These are phyloP conservation scores for Rubroboletus satanas DNA, from an alignment of 768 basidiomycete species.

Conservation along the genomic window DNA sequence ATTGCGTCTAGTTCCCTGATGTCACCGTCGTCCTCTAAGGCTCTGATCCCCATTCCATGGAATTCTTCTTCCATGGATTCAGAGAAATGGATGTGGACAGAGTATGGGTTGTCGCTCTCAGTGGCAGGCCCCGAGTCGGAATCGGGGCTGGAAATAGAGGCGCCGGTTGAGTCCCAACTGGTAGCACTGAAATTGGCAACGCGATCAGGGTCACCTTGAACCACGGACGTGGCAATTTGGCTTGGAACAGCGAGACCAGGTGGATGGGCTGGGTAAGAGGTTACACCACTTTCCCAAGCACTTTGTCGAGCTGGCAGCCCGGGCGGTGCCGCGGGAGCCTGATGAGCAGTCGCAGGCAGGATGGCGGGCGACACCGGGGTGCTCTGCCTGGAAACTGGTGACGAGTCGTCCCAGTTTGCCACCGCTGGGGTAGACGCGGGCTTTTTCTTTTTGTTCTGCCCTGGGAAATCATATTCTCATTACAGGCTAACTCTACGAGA, in stretches of 20 bases:
- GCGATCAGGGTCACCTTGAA: constrained; percentile 4
- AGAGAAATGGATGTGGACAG: constrained; percentile 20
- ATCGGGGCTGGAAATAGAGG: constrained; percentile 27
- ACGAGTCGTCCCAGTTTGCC: constrained; percentile 22
- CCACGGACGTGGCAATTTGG: neutral
- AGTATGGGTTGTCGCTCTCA: constrained; percentile 24
- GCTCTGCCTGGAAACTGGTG: constrained; percentile 10
- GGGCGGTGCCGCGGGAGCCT: constrained; percentile 4
- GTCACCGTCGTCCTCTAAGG: constrained; percentile 7
- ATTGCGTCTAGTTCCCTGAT: constrained; percentile 23
- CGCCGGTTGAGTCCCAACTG: constrained; percentile 24
- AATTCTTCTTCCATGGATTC: constrained; percentile 30
- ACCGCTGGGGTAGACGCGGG: neutral
- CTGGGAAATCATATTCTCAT: constrained; percentile 5
- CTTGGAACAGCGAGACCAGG: constrained; percentile 11
- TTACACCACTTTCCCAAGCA: constrained; percentile 9
- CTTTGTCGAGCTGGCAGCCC: constrained; percentile 6
- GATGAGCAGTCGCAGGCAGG: constrained; percentile 4
- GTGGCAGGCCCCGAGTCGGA: constrained; percentile 24
- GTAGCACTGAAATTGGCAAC: constrained; percentile 6
- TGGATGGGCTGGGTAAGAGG: constrained; percentile 11
- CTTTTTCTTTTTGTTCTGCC: constrained; percentile 11
- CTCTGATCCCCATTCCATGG: constrained; percentile 21
- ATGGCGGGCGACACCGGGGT: constrained; percentile 12
- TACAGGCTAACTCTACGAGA: neutral